Percentiles rank a stretch among this genome's conserved stretches.
Conservation (phyloP, 2,329 filamentous ascomycete genomes). For the Penicillium janthinellum region DNA sequence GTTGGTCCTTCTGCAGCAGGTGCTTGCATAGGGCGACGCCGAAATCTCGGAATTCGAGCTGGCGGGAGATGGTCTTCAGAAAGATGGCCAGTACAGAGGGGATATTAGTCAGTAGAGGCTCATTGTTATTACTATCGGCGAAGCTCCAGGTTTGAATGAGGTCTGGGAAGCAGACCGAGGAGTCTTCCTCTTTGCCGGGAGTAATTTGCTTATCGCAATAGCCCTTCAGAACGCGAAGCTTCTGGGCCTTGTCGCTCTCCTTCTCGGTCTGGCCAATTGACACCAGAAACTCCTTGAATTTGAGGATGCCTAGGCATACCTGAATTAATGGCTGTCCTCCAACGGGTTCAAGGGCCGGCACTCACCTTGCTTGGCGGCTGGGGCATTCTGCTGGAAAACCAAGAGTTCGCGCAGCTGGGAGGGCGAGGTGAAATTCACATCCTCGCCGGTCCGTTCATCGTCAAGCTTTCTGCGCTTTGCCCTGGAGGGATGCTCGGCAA, state of each 20-base stretch:
- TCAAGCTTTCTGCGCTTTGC: conserved; percentile 47
- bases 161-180: conserved; percentile 70
- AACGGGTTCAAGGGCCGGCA: conserved; percentile 38
- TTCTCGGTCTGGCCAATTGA: conserved; percentile 42
- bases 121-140: conserved; percentile 76
- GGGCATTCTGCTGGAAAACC: conserved; percentile 68
- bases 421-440: conserved; percentile 47
- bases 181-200: conserved; percentile 51
- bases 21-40: conserved; percentile 79
- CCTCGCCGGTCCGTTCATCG: conserved; percentile 20
- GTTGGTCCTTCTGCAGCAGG: conserved; percentile 75
- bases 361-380: conserved; percentile 64
- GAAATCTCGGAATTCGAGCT: conserved; percentile 72
- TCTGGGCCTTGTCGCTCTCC: conserved; percentile 40
- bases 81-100: conserved; percentile 80
- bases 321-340: background rate
- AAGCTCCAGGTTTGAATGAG: conserved; percentile 88
- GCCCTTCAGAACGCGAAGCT: conserved; percentile 47
- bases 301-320: conserved; percentile 39
- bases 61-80: conserved; percentile 72
- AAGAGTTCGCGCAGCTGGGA: conserved; percentile 70
- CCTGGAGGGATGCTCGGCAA: conserved; percentile 36
- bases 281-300: conserved; percentile 49
- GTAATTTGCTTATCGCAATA: conserved; percentile 58
- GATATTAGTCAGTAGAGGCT: conserved; percentile 76